Base-by-base conservation (phyloP, 106 monocot species). In the Ottelia alismoides region DNA sequence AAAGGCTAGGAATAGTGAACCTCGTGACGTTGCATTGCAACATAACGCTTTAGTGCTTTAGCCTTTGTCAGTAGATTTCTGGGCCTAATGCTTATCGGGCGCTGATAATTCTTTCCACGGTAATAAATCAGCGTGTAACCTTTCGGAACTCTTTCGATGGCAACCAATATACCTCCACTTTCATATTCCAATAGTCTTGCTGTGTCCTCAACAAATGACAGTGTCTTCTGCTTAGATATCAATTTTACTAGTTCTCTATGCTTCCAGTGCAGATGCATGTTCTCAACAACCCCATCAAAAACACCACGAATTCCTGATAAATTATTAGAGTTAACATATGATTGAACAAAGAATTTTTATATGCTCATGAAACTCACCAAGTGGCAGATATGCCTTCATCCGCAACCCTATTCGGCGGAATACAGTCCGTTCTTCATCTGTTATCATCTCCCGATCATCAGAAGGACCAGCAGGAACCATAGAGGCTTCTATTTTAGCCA, bases 191-290 rank as follows among this genome's bases (percentile, higher is more conserved):
- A 53, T 12, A 99, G 63, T 2, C 85, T 60, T 57, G 98, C 90
- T 22, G 85, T 80, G 44, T 90, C 90, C 68, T 99, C 90, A 47
- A 99, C 82, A 80, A 85, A 90, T 25, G 98, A 66, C 25, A 86
- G 72, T n/a, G 85, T 99, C 55, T 99, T 99, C 47, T 90, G 85
- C 70, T 99, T 99, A 27, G 90, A 83, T 18, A 99, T 86, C 50
- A 99, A 65, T 40, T 99, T 99, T 46, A 99, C 98, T 49, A 99
- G 51, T 65, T 99, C 98, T 61, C 98, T 76, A 53, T 99, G 90
- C 56, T 98, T 98, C 96, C 96, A 98, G 51, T 98, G 96, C 70
- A 98, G 74, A 57, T 98, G 96, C 96, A 99, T 99, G 48, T 99
- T 99, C 70, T 90, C 98, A 68, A 99, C 90, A 43, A 99, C 98